Base-by-base conservation (phyloP, 805 yeast species). In the Nakazawaea holstii region DNA sequence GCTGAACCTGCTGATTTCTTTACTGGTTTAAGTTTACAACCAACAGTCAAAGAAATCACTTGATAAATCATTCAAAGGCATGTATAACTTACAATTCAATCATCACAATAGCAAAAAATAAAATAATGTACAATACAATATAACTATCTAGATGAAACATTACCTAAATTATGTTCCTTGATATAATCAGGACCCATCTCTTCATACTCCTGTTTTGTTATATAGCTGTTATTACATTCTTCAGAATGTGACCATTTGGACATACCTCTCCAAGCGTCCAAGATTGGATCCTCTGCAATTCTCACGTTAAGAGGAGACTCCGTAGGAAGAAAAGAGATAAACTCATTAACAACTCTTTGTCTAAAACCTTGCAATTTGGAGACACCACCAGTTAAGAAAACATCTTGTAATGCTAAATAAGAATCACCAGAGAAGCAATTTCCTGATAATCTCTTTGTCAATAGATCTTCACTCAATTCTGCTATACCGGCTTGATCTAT, bases 221-320 rank as follows among this genome's bases (percentile, higher is more conserved):
- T 70, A 49, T 73, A 79, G 8, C 78, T 67, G 1, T 66, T 55
- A 27, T 69, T 56, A 1, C 61, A 63, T 14, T 72, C 79, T 1
- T 65, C 72, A 20, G 75, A 70, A 2, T 57, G 56, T 6, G 91
- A 70, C 87, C 96, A 87, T 57, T 77, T 76, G 10, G 87, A 82
- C 95, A 94, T 90, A 28, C 99, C 99, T 57, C 73, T 82, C 98
- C 99, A 94, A 1, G 97, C 79, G 63, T 92, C 99, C 29, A 77
- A 58, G 1, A 77, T 55, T 1, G 96, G 92, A 60, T 87, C 81
- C 2, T 64, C 53, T 0, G 96, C 94, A 14, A 66, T 59, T 47
- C 84, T 68, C 1, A 91, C 84, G 5, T 71, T 66, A 32, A 91
- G 65, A 0, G 78, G 74, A 0, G 85, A 67, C 1, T 78, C 84